Evolutionary conservation across 1,139 yeast genomes (phyloP).

Genomic region (Hemisphaericaspora xylanilytica): DNA sequence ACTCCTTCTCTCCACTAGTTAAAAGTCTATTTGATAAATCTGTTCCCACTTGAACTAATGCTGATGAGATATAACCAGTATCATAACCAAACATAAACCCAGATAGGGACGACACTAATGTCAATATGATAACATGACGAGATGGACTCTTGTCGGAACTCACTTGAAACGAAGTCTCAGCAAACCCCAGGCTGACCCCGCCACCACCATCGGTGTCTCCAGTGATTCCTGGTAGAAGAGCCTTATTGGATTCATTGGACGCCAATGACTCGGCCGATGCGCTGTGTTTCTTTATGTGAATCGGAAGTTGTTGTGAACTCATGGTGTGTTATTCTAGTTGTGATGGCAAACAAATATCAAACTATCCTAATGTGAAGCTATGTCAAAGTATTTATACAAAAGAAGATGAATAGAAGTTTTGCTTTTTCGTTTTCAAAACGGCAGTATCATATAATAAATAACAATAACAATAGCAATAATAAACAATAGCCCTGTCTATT

Average conservation of each 20-base stretch:
- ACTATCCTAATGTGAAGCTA: neutral
- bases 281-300: neutral
- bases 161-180: neutral
- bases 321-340: too few species aligned
- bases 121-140: constrained; percentile 61
- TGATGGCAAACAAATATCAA: too few species aligned
- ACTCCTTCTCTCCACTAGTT: constrained; percentile 76
- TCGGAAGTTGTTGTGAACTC: neutral
- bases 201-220: constrained; percentile 1
- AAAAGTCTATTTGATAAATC: constrained; percentile 57
- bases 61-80: constrained; percentile 93
- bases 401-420: too few species aligned
- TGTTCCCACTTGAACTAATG: constrained; percentile 77
- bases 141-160: constrained; percentile 43
- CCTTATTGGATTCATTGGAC: constrained; percentile 11
- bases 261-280: neutral
- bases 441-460: neutral
- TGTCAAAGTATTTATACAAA: neutral
- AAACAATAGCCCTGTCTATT: too few species aligned
- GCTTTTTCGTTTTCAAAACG: neutral
- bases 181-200: neutral
- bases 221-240: constrained; percentile 8
- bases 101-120: constrained; percentile 81
- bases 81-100: constrained; percentile 98
- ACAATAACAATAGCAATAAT: too few species aligned